Evolutionary conservation across 75 land plant genomes (phyloP).

Genomic region (Isoetes taiwanensis): DNA sequence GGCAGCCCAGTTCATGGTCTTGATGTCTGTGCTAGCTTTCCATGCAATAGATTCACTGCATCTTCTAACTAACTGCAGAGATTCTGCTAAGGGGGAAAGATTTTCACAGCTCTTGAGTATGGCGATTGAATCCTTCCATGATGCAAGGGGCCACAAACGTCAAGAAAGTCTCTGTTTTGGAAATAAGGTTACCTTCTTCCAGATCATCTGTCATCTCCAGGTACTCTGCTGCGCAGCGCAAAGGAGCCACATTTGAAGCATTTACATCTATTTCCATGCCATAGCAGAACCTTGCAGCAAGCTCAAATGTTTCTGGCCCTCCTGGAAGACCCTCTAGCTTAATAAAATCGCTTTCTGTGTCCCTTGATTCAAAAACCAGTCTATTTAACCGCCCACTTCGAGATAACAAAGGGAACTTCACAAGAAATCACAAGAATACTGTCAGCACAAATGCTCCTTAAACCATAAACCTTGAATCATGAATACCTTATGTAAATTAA

Average conservation of each 20-base stretch:
- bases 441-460: too few species aligned
- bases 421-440: too few species aligned
- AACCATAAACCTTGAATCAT: too few species aligned
- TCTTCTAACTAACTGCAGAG: neutral
- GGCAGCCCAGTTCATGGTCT: neutral
- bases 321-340: conserved; percentile 7
- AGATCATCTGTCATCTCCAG: conserved; percentile 49
- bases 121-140: conserved; percentile 30
- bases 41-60: conserved; percentile 6
- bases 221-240: conserved; percentile 28
- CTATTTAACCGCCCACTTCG: conserved; percentile 15
- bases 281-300: conserved; percentile 32
- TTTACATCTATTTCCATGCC: conserved; percentile 20
- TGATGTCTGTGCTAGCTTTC: neutral
- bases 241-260: conserved; percentile 18
- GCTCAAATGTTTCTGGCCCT: conserved; percentile 20
- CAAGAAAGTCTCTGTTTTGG: conserved; percentile 18
- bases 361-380: conserved; percentile 13
- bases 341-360: conserved; percentile 10
- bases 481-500: conserved; percentile 4
- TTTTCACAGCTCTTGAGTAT: conserved; percentile 23
- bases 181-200: conserved; percentile 29
- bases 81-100: neutral
- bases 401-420: conserved; percentile 23
- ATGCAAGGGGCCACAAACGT: conserved; percentile 18